Evolutionary conservation across 83 land plant genomes (phyloP).

Genomic region (Isoetes engelmannii): DNA sequence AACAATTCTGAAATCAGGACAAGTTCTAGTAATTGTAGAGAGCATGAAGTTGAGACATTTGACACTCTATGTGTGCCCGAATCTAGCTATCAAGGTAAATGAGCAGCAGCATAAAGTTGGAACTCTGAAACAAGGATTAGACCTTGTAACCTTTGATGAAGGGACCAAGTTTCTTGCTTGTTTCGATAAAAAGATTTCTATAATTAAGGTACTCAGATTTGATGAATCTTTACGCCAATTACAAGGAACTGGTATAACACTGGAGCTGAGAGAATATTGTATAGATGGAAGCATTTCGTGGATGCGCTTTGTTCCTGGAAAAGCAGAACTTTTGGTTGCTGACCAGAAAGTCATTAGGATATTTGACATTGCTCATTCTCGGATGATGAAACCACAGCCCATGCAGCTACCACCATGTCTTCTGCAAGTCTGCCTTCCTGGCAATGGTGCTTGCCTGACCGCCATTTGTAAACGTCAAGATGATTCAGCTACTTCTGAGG

Average conservation of each 20-base stretch:
- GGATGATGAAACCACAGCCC: constrained; percentile 27
- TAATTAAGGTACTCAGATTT: constrained; percentile 18
- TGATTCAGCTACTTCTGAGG: too few relatives aligned
- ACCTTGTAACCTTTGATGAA: constrained; percentile 35
- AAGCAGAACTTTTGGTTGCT: constrained; percentile 29
- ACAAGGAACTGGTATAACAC: constrained; percentile 22
- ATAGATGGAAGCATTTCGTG: constrained; percentile 21
- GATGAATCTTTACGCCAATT: constrained; percentile 21
- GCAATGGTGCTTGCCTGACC: constrained; percentile 21
- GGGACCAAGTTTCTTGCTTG: constrained; percentile 22
- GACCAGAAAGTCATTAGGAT: constrained; percentile 18
- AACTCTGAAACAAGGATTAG: constrained; percentile 19
- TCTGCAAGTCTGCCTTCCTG: constrained; percentile 16
- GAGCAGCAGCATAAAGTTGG: not conserved
- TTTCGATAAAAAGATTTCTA: constrained; percentile 2
- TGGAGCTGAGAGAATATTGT: constrained; percentile 15
- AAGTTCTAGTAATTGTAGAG: too few relatives aligned
- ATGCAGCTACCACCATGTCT: constrained; percentile 10
- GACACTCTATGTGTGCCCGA: too few relatives aligned
- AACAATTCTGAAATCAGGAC: too few relatives aligned
- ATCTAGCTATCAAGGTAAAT: not conserved
- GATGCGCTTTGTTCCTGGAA: constrained; percentile 32
- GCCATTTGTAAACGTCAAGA: constrained; percentile 3
- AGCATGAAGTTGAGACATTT: too few relatives aligned
- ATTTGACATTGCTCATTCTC: constrained; percentile 23